phyloP scores from a whole-genome alignment of 1,284 basidiomycete genomes.

The Naganishia liquefaciens region DNA sequence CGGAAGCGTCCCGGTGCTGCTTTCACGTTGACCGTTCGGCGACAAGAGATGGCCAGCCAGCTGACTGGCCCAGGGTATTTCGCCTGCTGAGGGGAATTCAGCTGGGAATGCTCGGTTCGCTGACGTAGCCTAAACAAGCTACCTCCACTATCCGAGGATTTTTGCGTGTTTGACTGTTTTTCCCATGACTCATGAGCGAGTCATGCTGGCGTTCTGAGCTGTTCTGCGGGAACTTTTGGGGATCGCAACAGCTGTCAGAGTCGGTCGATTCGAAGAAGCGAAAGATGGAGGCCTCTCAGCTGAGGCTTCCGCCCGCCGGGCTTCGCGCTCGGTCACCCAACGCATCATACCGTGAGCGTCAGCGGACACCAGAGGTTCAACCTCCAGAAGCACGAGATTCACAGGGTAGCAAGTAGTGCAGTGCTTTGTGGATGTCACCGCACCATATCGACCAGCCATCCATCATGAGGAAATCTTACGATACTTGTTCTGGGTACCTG shows the following conservation, averaged over 20 bases:
- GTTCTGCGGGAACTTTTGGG: neutral
- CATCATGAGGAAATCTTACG: no score
- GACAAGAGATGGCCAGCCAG: neutral
- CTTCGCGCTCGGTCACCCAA: neutral
- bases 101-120: neutral
- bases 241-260: neutral
- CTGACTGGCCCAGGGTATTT: neutral
- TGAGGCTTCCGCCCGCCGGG: neutral
- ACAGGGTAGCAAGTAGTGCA: no score
- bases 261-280: no score
- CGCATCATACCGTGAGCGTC: neutral
- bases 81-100: neutral
- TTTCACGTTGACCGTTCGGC: neutral
- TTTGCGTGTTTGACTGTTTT: neutral
- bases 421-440: no score
- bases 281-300: neutral
- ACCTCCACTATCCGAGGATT: neutral
- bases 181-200: no score
- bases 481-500: no score
- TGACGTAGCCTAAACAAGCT: neutral
- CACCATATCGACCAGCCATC: no score
- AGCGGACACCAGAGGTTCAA: neutral
- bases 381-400: neutral
- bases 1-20: constrained; percentile 4
- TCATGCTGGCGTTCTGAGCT: neutral